A percentile compares a stretch with the other conserved stretches of the same genome.
These are phyloP conservation scores for Diplocarpon rosae DNA, from an alignment of 2,329 filamentous ascomycete species.

Conservation along the genomic window DNA sequence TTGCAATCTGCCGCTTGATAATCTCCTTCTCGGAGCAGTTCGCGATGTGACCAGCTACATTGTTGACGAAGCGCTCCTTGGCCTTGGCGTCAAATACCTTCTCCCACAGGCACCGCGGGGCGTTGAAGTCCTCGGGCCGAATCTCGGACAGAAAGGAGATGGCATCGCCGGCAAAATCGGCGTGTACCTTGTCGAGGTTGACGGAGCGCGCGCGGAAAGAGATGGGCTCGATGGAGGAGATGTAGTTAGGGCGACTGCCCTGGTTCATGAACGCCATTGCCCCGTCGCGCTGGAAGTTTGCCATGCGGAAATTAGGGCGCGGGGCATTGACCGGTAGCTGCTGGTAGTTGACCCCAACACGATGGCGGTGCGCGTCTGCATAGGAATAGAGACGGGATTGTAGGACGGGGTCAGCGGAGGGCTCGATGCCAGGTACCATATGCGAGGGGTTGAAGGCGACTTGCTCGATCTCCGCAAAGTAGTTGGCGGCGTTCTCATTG, in stretches of 20 bases:
- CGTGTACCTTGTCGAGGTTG: constrained; percentile 31
- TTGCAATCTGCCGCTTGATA: constrained; percentile 52
- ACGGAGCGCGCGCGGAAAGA: constrained; percentile 28
- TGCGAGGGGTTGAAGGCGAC: constrained; percentile 56
- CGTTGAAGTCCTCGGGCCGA: constrained; percentile 28
- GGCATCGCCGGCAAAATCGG: constrained; percentile 32
- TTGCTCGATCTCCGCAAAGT: constrained; percentile 57
- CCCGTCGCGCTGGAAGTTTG: constrained; percentile 30
- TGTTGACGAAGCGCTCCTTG: constrained; percentile 46
- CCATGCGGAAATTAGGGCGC: constrained; percentile 27
- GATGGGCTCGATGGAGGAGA: constrained; percentile 28
- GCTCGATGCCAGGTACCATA: constrained; percentile 53
- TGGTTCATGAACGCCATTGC: constrained; percentile 34
- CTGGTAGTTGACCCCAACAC: constrained; percentile 46
- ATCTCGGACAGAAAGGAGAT: constrained; percentile 34
- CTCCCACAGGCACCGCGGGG: constrained; percentile 47
- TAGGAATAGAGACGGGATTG: constrained; percentile 61
- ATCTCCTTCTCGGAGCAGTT: constrained; percentile 47
- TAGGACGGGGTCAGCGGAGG: constrained; percentile 56
- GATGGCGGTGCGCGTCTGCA: constrained; percentile 49
- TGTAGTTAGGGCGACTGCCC: constrained; percentile 35
- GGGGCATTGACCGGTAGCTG: constrained; percentile 37
- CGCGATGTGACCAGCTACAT: constrained; percentile 50
- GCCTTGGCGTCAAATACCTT: constrained; percentile 49
- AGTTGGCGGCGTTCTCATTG: constrained; percentile 41